Base-by-base conservation (phyloP, 805 yeast genomes). In the Candida loeiensis region DNA sequence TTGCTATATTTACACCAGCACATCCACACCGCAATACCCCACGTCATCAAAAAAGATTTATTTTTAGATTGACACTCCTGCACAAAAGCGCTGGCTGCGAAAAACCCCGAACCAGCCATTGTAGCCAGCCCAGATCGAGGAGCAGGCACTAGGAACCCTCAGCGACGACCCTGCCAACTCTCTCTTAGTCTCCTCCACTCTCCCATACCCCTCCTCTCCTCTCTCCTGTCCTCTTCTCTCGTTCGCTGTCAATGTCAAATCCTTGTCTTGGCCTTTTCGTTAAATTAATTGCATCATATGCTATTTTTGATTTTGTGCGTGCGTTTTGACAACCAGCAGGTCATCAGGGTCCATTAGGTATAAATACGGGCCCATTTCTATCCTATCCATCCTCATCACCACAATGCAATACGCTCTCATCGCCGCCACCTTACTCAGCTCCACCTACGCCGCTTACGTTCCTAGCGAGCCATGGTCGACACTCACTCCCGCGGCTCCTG, bases 401-500 rank as follows among this genome's bases (percentile, higher is more conserved):
- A 30, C 33, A 31, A 55, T 55, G 59, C 52, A 46, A 40, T 55
- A 55, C 45, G 44, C 58, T 25, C 30, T 51, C 24, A 35, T 55
- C 34, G 41, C 57, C 6, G 37, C 37, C 6, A 33, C 44, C 25
- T 35, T 53, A 30, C 34, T 54, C 24, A 37, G 49, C 14, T 19
- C 40, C 9, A 35, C 52, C 4, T 39, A 44, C 24, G 56, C 58
- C 30, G 63, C 63, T 14, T 45, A 52, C 21, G 55, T 58, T 34
- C 58, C 62, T 11, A 37, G 53, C 8, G 47, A 48, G 22, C 50
- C 58, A 27, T 63, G 61, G 63, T 49, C 62, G 18, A 49, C 53
- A 13, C 59, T 63, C 42, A 62, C 66, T 20, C 66, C 69, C 13
- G 43, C 54, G 24, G 56, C 47, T 11, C 53, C 62, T n/a, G 46